phyloP scores from a whole-genome alignment of 371 early-diverging fungal genomes.

The Encephalitozoon romaleae region DNA sequence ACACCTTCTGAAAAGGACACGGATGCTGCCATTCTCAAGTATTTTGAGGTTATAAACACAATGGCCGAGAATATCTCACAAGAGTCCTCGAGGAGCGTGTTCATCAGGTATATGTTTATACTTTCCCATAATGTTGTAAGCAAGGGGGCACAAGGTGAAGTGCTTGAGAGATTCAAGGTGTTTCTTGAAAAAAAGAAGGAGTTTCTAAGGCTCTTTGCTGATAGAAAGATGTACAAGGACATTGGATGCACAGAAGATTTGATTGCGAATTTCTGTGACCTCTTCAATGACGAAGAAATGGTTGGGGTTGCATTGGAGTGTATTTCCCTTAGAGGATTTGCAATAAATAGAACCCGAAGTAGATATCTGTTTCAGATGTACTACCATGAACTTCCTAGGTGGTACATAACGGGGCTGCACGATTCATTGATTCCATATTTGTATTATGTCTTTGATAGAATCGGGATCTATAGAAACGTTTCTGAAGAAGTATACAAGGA shows the following conservation, averaged over 20 bases:
- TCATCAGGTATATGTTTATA: conserved; percentile 21
- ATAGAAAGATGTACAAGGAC: background rate
- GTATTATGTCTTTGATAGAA: conserved; percentile 18
- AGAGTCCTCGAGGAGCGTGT: background rate
- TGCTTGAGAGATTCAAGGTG: background rate
- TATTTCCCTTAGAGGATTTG: background rate
- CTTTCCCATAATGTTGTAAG: conserved; percentile 1
- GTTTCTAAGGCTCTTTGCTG: background rate
- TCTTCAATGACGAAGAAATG: background rate
- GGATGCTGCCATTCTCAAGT: conserved; percentile 23
- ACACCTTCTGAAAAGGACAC: conserved; percentile 26
- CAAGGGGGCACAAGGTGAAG: background rate
- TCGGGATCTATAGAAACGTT: conserved; percentile 8
- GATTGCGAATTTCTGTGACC: background rate
- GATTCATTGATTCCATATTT: background rate
- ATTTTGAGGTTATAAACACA: conserved; percentile 14
- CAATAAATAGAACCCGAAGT: background rate
- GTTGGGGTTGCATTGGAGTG: background rate
- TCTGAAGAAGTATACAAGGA: background rate
- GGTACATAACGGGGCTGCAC: conserved; percentile 13
- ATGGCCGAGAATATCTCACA: background rate
- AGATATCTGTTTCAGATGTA: conserved; percentile 27
- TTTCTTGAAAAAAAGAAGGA: background rate
- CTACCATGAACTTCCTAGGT: conserved; percentile 3
- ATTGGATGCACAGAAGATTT: background rate